Evolutionary conservation across 352 stramenopile species (phyloP).

Genomic region (Peronospora destructor): DNA sequence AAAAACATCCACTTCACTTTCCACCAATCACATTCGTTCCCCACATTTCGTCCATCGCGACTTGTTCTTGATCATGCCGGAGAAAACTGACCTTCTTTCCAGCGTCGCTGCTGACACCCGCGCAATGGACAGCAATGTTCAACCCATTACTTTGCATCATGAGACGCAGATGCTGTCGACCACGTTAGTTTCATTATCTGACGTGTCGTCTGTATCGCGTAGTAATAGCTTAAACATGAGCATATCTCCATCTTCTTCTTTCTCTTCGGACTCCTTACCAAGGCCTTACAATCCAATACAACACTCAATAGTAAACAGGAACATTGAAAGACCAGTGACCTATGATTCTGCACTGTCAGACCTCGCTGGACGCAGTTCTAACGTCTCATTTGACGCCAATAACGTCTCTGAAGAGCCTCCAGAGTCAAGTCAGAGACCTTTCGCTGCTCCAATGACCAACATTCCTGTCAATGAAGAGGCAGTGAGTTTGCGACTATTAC

Average conservation of each 20-base stretch:
- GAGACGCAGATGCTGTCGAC: background rate
- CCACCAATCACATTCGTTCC: too few species aligned
- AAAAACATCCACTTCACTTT: too few species aligned
- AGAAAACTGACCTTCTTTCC: too few species aligned
- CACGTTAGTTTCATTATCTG: background rate
- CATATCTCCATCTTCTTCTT: background rate
- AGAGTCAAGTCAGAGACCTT: constrained; percentile 8
- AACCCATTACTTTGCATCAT: background rate
- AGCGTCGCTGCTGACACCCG: background rate
- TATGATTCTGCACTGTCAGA: constrained; percentile 5
- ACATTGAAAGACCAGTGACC: constrained; percentile 4
- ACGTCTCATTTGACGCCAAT: constrained; percentile 13
- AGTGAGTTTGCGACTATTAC: constrained; percentile 28
- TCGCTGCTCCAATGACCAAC: constrained; percentile 14
- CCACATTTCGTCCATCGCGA: too few species aligned
- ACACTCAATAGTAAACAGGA: constrained; percentile 5
- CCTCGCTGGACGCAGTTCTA: constrained; percentile 12
- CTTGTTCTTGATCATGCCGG: too few species aligned
- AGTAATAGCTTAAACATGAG: constrained; percentile 1
- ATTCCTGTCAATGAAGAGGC: constrained; percentile 22
- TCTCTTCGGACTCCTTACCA: constrained; percentile 11
- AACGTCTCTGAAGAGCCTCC: constrained; percentile 12
- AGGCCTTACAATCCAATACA: constrained; percentile 14
- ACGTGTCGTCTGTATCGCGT: constrained; percentile 3
- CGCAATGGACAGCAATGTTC: background rate